phyloP scores from a whole-genome alignment of 164 flowering plant genomes.

The Vitis vinifera region DNA sequence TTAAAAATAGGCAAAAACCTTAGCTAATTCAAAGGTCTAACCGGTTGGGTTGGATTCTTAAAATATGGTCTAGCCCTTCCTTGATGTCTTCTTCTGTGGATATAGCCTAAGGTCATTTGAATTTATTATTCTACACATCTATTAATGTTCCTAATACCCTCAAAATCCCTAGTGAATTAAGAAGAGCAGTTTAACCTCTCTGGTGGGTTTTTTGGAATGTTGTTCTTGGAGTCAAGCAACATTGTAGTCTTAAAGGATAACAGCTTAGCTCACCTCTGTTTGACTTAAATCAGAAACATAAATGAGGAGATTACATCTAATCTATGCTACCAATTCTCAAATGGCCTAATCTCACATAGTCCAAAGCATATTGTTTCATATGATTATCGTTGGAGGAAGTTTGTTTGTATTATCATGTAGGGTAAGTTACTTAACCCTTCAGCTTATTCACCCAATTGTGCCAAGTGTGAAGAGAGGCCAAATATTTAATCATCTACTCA shows the following conservation, averaged over 20 bases:
- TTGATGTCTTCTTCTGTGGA: too few species aligned
- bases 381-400: not conserved
- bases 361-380: not conserved
- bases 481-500: too few species aligned
- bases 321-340: conserved; percentile 13
- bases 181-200: conserved; percentile 17
- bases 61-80: too few species aligned
- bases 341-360: not conserved
- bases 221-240: conserved; percentile 12
- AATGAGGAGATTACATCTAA: conserved; percentile 3
- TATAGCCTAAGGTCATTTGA: too few species aligned
- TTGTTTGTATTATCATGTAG: conserved; percentile 6
- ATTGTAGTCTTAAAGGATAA: not conserved
- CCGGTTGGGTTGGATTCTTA: too few species aligned
- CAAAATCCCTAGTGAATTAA: too few species aligned
- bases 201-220: conserved; percentile 10
- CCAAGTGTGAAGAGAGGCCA: not conserved
- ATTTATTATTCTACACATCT: too few species aligned
- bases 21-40: too few species aligned
- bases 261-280: conserved; percentile 4
- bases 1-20: too few species aligned
- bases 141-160: too few species aligned
- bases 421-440: conserved; percentile 13
- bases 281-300: conserved; percentile 11
- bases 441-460: not conserved